phyloP scores from a whole-genome alignment of 345 rosid genomes.

The Moricandia arvensis region DNA sequence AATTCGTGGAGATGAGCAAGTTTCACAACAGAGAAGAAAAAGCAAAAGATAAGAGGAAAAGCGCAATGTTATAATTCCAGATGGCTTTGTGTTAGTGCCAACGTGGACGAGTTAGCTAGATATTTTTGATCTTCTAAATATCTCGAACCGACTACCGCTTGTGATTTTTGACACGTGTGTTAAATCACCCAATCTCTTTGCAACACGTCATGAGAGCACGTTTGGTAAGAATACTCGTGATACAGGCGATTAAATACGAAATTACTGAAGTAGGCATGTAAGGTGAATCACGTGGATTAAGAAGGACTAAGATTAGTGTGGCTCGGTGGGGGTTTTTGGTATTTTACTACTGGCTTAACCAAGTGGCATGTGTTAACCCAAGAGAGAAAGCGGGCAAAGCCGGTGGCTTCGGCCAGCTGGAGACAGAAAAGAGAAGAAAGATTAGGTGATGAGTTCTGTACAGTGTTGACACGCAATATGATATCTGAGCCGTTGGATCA shows the following conservation, averaged over 20 bases:
- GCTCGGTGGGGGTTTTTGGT: constrained; percentile 1
- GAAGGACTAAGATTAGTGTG: constrained; percentile 10
- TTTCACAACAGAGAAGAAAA: constrained; percentile 11
- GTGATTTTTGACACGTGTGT: background rate
- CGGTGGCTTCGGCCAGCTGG: constrained; percentile 36
- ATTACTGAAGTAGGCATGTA: constrained; percentile 5
- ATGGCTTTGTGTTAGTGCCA: constrained; percentile 43
- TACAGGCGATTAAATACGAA: background rate
- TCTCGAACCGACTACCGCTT: constrained; percentile 34
- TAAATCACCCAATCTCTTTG: background rate
- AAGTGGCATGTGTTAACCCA: constrained; percentile 23
- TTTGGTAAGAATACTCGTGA: background rate
- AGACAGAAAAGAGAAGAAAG: constrained; percentile 29
- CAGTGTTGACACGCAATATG: background rate
- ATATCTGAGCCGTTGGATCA: constrained; percentile 21
- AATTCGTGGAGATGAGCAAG: constrained; percentile 26
- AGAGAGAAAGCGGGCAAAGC: constrained; percentile 14
- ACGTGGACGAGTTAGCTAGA: constrained; percentile 77
- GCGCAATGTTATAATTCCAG: constrained; percentile 65
- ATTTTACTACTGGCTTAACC: background rate
- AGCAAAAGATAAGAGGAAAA: constrained; percentile 36
- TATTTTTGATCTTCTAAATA: constrained; percentile 73
- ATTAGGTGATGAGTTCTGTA: constrained; percentile 33
- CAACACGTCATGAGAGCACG: background rate
- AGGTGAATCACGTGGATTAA: constrained; percentile 10